Conservation (phyloP, 768 basidiomycete species). For the Tricholoma sp. region DNA sequence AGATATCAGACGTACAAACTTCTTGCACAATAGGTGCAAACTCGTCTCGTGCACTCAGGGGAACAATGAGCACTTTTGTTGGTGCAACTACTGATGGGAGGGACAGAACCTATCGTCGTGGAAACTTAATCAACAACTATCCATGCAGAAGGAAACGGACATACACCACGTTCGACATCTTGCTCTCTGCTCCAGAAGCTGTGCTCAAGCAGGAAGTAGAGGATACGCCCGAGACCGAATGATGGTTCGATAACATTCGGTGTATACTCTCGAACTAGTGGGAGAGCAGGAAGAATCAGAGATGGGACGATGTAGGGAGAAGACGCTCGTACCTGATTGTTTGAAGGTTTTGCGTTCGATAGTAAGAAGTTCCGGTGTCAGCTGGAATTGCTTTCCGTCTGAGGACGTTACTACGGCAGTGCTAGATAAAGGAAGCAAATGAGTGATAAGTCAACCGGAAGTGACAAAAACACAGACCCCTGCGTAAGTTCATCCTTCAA, state of each 20-base stretch:
- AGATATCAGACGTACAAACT: constrained; percentile 66
- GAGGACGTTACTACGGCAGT: constrained; percentile 47
- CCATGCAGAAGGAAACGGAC: constrained; percentile 24
- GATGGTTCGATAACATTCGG: constrained; percentile 99
- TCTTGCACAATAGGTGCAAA: constrained; percentile 81
- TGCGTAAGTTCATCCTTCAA: constrained; percentile 68
- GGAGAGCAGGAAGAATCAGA: constrained; percentile 6
- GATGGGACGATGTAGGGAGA: background rate
- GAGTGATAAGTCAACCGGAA: background rate
- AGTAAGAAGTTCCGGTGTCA: constrained; percentile 70
- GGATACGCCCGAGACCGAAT: constrained; percentile 93
- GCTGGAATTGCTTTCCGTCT: constrained; percentile 61
- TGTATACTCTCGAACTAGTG: constrained; percentile 84
- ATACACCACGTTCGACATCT: constrained; percentile 83
- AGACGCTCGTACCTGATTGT: constrained; percentile 60
- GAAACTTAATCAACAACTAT: background rate
- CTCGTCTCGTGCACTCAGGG: constrained; percentile 80
- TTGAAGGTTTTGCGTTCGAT: constrained; percentile 85
- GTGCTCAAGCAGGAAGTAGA: constrained; percentile 93
- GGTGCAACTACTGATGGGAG: constrained; percentile 88
- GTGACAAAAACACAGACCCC: constrained; percentile 48
- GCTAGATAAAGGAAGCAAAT: background rate
- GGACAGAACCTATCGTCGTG: constrained; percentile 74
- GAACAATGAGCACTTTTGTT: constrained; percentile 95
- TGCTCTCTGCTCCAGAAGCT: constrained; percentile 92